These are phyloP conservation scores for Micromonas pusilla DNA, from an alignment of 139 green algal genomes.

Conservation along the genomic window DNA sequence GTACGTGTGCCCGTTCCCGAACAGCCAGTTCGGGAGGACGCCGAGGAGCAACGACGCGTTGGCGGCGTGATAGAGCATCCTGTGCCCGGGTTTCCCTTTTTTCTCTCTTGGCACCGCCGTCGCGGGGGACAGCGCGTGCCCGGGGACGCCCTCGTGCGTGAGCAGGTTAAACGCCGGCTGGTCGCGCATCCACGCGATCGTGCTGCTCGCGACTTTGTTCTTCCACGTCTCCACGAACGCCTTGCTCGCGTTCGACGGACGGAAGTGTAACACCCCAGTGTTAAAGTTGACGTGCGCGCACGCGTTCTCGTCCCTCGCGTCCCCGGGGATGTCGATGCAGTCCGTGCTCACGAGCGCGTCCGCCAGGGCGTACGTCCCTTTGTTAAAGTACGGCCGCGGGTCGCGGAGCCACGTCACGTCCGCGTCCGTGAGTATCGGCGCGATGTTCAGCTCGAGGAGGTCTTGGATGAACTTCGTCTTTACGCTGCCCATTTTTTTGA, in stretches of 20 bases:
- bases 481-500: conserved; percentile 41
- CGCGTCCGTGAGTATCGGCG: conserved; percentile 37
- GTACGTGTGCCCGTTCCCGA: conserved; percentile 32
- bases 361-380: conserved; percentile 19
- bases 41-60: conserved; percentile 20
- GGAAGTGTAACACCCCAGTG: conserved; percentile 29
- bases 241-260: conserved; percentile 15
- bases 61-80: not conserved
- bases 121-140: not conserved
- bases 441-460: conserved; percentile 31
- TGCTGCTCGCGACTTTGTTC: conserved; percentile 6
- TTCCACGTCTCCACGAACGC: conserved; percentile 29
- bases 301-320: not conserved
- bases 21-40: conserved; percentile 24
- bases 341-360: conserved; percentile 37
- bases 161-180: conserved; percentile 27
- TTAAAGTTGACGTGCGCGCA: conserved; percentile 33
- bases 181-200: conserved; percentile 28
- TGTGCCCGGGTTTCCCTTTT: not conserved
- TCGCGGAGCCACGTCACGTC: conserved; percentile 40
- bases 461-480: conserved; percentile 40
- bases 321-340: conserved; percentile 20
- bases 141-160: not conserved
- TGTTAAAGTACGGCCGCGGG: conserved; percentile 11
- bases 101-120: not conserved